Evolutionary conservation across 1,284 basidiomycete species (phyloP).

Genomic region (Marasmius tenuissimus): DNA sequence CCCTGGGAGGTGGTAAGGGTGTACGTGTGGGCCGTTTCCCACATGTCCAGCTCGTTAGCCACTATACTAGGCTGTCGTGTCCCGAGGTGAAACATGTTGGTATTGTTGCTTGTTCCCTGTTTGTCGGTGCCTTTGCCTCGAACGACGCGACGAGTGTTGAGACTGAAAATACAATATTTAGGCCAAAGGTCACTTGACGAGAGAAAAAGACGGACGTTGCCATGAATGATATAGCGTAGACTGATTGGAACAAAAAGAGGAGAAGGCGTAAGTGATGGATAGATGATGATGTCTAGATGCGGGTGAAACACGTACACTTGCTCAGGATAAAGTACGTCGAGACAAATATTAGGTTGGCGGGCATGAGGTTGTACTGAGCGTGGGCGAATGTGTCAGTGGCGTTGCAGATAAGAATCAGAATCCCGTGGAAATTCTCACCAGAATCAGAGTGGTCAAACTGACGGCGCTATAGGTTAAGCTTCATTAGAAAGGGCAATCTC

Average conservation of each 20-base stretch:
- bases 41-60: constrained; percentile 7
- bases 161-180: constrained; percentile 24
- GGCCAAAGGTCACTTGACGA: neutral
- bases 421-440: constrained; percentile 38
- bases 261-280: neutral
- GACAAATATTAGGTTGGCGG: constrained; percentile 57
- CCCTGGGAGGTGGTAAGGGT: constrained; percentile 18
- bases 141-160: constrained; percentile 50
- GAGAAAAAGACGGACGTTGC: constrained; percentile 48
- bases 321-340: constrained; percentile 61
- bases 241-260: constrained; percentile 28
- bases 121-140: constrained; percentile 46
- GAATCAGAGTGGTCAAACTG: constrained; percentile 55
- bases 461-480: constrained; percentile 39
- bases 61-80: constrained; percentile 33
- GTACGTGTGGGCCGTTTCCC: constrained; percentile 13
- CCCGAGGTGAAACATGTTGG: constrained; percentile 48
- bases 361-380: constrained; percentile 56
- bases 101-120: constrained; percentile 36
- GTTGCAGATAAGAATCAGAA: neutral
- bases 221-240: constrained; percentile 68
- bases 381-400: neutral
- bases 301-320: constrained; percentile 47
- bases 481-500: neutral
- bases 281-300: neutral